phyloP scores from a whole-genome alignment of 2,329 filamentous ascomycete genomes.

The Tricladium varicosporioides region DNA sequence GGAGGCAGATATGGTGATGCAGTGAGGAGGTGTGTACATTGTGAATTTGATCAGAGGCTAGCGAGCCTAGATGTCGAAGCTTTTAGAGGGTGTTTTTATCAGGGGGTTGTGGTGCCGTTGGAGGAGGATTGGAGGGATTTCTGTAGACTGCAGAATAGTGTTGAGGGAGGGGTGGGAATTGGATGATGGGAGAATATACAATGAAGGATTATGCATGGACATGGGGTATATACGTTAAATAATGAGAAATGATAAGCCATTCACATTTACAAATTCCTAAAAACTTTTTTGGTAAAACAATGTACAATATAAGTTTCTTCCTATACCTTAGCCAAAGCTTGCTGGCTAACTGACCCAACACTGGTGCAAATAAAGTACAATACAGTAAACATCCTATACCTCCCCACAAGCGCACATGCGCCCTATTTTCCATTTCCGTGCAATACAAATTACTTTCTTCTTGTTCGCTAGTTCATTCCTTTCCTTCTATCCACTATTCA shows the following conservation, averaged over 20 bases:
- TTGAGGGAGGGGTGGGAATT: neutral
- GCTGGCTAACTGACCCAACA: neutral
- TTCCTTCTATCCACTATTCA: too few species aligned
- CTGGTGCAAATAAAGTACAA: neutral
- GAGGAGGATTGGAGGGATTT: constrained; percentile 5
- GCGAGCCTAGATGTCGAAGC: constrained; percentile 3
- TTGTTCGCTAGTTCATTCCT: too few species aligned
- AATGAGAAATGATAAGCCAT: too few species aligned
- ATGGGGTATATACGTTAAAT: too few species aligned
- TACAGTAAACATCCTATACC: neutral
- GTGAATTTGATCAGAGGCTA: constrained; percentile 2
- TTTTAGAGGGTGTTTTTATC: constrained; percentile 1
- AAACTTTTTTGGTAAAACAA: neutral
- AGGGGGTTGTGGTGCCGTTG: constrained; percentile 2
- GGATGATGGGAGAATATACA: too few species aligned
- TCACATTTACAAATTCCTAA: too few species aligned
- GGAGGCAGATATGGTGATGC: constrained; percentile 5
- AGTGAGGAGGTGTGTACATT: constrained; percentile 3
- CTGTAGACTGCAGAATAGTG: neutral
- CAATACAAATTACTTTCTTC: too few species aligned
- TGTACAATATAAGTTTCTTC: neutral
- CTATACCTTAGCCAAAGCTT: neutral
- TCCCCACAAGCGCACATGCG: neutral
- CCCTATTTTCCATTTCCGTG: too few species aligned
- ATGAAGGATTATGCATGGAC: too few species aligned